phyloP scores from a whole-genome alignment of 1,284 basidiomycete genomes.

The Porphyrellus sp. region DNA sequence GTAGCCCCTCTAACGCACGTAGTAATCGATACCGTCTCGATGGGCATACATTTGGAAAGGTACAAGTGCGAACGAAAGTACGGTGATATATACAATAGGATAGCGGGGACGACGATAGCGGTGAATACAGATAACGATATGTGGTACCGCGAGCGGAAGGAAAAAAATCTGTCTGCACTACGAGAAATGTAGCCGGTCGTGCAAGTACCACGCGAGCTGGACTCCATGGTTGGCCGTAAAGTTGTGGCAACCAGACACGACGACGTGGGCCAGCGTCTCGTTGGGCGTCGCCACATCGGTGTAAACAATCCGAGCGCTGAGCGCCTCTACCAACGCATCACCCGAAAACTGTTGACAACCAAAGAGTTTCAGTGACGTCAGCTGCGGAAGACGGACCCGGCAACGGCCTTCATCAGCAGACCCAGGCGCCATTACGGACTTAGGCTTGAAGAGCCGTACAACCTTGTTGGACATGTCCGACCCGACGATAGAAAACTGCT shows the following conservation, averaged over 20 bases:
- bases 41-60: background rate
- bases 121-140: conserved; percentile 18
- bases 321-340: conserved; percentile 49
- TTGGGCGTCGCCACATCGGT: conserved; percentile 40
- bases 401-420: conserved; percentile 9
- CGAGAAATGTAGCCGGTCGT: conserved; percentile 29
- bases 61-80: background rate
- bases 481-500: conserved; percentile 67
- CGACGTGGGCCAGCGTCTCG: conserved; percentile 28
- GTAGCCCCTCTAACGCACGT: no score
- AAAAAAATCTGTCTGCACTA: conserved; percentile 13
- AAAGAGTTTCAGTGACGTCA: conserved; percentile 50
- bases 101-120: background rate
- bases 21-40: no score
- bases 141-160: background rate
- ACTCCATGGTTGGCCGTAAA: conserved; percentile 22
- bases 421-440: conserved; percentile 9
- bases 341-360: conserved; percentile 65
- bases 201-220: conserved; percentile 29
- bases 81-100: background rate
- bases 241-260: conserved; percentile 26
- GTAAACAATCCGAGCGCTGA: conserved; percentile 47
- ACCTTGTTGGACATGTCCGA: conserved; percentile 77
- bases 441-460: conserved; percentile 51
- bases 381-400: conserved; percentile 49